Evolutionary conservation across 495 filamentous ascomycete species (phyloP), one percentile per base, ranked within the genome.

Genomic region (Neurospora sp.): DNA sequence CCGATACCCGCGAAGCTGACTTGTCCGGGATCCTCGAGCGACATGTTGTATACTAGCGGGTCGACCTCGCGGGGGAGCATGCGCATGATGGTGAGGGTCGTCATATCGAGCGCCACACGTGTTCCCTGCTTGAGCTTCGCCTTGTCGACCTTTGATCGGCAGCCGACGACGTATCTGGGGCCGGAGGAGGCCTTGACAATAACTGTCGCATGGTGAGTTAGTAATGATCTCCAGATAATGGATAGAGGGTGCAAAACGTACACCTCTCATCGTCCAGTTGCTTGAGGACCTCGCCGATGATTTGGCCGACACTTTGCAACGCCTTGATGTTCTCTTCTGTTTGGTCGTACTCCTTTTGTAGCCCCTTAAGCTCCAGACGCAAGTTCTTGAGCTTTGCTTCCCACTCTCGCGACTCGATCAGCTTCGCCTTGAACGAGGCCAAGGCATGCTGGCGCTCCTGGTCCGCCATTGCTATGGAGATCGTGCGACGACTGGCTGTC

Each of bases 251-350:
- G 72, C 39, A 71, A 66, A 39, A 85, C 91, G 83, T 84, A 98
- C 96, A 99, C 93, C 96, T 87, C 86, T 99, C 96, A 76, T 99
- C 96, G 80, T 99, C 96, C 42, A 99, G 88, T 84, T 99, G 96
- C 85, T 99, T 99, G 77, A 99, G 84, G 75, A 99, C 96, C 82
- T 99, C 96, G 74, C 96, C 96, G 82, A 99, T 98, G 82, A 99
- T 99, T 84, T 99, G 96, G 42, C 96, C 96, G 40, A 99, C 96
- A 84, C 96, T 98, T 86, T 99, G 96, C 77, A 99, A 83, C 75
- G 96, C 96, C 86, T 99, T 99, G 87, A 99, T 98, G 85, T 98
- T 98, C 75, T 99, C 96, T 83, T 99, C 96, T 37, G 96, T 98
- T 71, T 94, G 89, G 82, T 98, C 94, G 77, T 94, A 98, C 74